Conservation (phyloP, 2,329 filamentous ascomycete species). For the Penicillium sp. region DNA sequence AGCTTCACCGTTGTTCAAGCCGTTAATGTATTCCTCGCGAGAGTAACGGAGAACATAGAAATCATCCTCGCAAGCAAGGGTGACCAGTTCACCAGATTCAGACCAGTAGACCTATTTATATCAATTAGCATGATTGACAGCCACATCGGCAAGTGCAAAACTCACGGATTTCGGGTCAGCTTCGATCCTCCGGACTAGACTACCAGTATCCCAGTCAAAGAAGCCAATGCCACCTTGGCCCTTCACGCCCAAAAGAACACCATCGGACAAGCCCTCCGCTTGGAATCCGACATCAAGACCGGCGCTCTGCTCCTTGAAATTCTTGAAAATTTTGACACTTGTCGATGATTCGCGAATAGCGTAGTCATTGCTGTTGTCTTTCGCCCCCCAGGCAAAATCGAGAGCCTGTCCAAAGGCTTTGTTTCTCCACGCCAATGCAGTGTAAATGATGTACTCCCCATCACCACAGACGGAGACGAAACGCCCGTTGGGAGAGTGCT, state of each 20-base stretch:
- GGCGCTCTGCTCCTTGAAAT: slow-evolving; percentile 88
- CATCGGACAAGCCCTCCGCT: slow-evolving; percentile 85
- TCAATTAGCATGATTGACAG: slow-evolving; percentile 14
- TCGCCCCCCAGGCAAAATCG: slow-evolving; percentile 95
- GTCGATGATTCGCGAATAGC: slow-evolving; percentile 93
- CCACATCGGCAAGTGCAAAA: slow-evolving; percentile 4
- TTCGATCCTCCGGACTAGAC: slow-evolving; percentile 88
- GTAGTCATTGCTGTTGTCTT: slow-evolving; percentile 97
- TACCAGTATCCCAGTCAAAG: slow-evolving; percentile 92
- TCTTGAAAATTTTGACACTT: slow-evolving; percentile 95
- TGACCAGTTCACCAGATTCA: slow-evolving; percentile 88
- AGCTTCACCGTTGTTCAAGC: slow-evolving; percentile 74
- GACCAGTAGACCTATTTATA: slow-evolving; percentile 84
- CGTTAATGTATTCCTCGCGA: slow-evolving; percentile 81
- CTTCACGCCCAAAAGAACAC: slow-evolving; percentile 87
- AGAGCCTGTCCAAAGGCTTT: slow-evolving; percentile 94
- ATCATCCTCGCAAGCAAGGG: slow-evolving; percentile 89
- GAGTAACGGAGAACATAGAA: slow-evolving; percentile 94
- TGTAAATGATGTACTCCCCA: slow-evolving; percentile 99
- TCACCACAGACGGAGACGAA: slow-evolving; percentile 91
- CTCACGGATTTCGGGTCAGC: slow-evolving; percentile 63
- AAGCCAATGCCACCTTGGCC: slow-evolving; percentile 93
- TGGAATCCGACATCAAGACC: slow-evolving; percentile 94
- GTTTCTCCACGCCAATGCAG: slow-evolving; percentile 91
- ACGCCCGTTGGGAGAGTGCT: slow-evolving; percentile 93